A percentile compares a stretch with the other conserved stretches of the same genome.
Evolutionary conservation across 805 yeast genomes (phyloP).

Genomic region (Yarrowia sp.): DNA sequence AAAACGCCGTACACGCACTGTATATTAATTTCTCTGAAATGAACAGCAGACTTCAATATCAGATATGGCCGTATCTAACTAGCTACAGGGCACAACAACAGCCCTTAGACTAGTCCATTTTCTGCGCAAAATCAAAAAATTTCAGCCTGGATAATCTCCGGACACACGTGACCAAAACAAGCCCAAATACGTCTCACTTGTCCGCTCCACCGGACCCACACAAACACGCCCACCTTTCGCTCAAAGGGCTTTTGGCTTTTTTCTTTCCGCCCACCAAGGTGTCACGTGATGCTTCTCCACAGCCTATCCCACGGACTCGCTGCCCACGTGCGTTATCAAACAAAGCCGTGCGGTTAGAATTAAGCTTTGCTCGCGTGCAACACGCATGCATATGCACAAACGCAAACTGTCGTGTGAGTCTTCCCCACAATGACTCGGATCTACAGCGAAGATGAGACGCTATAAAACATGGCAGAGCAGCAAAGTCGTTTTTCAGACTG

Average conservation of each 20-base stretch:
- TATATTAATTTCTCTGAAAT: too few relatives aligned
- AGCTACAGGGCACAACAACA: too few relatives aligned
- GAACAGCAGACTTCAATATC: too few relatives aligned
- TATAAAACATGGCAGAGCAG: too few relatives aligned
- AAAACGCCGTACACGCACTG: too few relatives aligned
- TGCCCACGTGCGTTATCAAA: slow-evolving; percentile 22
- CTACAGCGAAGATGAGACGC: neutral
- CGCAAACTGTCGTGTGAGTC: slow-evolving; percentile 1
- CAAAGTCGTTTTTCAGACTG: too few relatives aligned
- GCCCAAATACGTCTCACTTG: neutral
- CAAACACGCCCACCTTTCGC: neutral
- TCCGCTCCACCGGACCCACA: neutral
- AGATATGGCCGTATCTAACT: too few relatives aligned
- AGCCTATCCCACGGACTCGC: neutral
- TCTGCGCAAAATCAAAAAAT: too few relatives aligned
- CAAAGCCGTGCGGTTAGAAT: neutral
- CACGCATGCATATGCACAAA: too few relatives aligned
- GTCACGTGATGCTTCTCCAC: neutral
- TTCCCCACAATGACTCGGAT: slow-evolving; percentile 20
- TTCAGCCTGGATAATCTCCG: too few relatives aligned
- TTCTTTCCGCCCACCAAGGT: slow-evolving; percentile 2
- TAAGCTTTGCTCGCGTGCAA: slow-evolving; percentile 8
- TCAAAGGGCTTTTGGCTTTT: too few relatives aligned
- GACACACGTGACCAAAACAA: neutral
- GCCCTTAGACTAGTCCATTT: too few relatives aligned